Base-by-base conservation (phyloP, 257 asterid genomes). In the Solanum clarkiae region DNA sequence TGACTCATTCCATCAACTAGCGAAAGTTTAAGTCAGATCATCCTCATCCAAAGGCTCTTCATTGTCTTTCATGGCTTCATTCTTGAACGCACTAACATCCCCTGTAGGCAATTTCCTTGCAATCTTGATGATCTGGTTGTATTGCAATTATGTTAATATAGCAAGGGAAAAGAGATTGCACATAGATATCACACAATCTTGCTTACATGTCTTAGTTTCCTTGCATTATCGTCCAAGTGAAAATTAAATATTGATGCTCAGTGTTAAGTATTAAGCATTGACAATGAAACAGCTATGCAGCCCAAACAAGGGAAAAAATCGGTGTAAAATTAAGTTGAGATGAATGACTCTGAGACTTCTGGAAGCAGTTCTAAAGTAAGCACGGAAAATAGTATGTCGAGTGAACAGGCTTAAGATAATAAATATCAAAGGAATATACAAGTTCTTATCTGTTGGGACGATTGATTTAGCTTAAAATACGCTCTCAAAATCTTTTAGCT, bases 51-150 rank as follows among this genome's bases (percentile, higher is more conserved):
- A 72, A 63, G 88, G 91, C 29, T 94, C 97, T 63, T 88, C 92
- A 80, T 89, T 86, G 14, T 88, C 94, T 53, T 88, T 92, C n/a
- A 80, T 18, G 45, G 88, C 88, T 15, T 88, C 93, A 81, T 83
- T 89, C 91, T 91, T 95, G 66, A 94, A 86, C 10, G 89, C 87
- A 18, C 90, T 88, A 2, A 94, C 95, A 86, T 97, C 99, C 68
- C 98, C 98, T 1, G 94, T 95, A 2, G 99, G 99, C 85, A 97
- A 71, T 89, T 97, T 97, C 93, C 98, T 93, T 71, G 98, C 99
- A 80, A 95, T 92, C 93, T 88, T 94, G 88, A 97, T 88, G 71
- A 97, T 91, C 99, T 97, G 94, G 84, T 88, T 51, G 17, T 72
- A 82, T 44, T 24, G 59, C 72, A 57, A 47, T 45, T 62, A 24